Conservation (phyloP, 768 basidiomycete genomes). For the Filobasidium wieringae region DNA sequence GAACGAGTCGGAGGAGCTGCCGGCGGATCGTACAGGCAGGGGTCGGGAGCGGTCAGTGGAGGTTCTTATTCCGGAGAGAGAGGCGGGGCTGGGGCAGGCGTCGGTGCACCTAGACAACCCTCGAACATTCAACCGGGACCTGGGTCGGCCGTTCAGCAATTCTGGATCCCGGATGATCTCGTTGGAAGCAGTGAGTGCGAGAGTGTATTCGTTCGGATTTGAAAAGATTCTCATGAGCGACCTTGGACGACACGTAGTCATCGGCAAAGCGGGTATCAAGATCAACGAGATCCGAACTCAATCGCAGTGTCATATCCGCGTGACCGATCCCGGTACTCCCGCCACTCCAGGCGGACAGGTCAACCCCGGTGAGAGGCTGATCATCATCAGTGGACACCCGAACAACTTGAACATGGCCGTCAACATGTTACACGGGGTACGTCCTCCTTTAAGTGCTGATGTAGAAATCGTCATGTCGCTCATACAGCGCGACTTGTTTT, state of each 20-base stretch:
- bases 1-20: conserved; percentile 40
- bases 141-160: conserved; percentile 80
- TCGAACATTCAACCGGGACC: conserved; percentile 11
- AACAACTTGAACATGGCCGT: conserved; percentile 94
- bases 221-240: not conserved
- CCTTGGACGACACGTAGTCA: conserved; percentile 46
- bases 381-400: conserved; percentile 93
- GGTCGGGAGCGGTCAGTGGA: no score
- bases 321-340: conserved; percentile 89
- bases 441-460: conserved; percentile 2
- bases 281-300: conserved; percentile 97
- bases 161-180: conserved; percentile 94
- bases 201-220: not conserved
- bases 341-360: conserved; percentile 49
- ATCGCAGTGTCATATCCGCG: conserved; percentile 93
- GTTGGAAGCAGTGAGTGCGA: conserved; percentile 48
- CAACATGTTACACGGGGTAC: conserved; percentile 50
- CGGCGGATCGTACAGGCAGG: conserved; percentile 55
- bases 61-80: conserved; percentile 50
- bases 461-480: not conserved
- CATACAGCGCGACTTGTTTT: not conserved
- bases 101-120: conserved; percentile 10
- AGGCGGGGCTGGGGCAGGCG: conserved; percentile 60
- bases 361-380: conserved; percentile 64
- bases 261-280: conserved; percentile 94